Conservation (phyloP, 352 stramenopile genomes). For the Globisporangium spiculum region DNA sequence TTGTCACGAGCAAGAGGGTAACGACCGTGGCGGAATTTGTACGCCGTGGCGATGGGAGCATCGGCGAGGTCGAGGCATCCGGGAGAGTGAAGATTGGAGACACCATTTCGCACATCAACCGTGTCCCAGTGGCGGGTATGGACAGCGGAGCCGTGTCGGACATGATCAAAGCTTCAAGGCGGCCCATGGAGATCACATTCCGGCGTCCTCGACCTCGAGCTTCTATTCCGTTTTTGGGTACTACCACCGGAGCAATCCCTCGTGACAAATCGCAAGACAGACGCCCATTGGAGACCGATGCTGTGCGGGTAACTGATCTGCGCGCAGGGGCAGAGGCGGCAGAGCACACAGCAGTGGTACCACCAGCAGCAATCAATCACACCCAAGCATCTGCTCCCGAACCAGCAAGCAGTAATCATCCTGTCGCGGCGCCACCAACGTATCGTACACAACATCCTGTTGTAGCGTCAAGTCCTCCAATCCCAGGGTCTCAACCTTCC, state of each 20-base stretch:
- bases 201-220: not conserved
- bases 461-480: not conserved
- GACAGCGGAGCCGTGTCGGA: not conserved
- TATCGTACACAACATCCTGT: not conserved
- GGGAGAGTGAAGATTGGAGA: conserved; percentile 49
- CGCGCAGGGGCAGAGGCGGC: not conserved
- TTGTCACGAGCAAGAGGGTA: conserved; percentile 47
- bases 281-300: not conserved
- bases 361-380: not conserved
- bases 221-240: not conserved
- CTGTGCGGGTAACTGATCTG: not conserved
- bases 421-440: not conserved
- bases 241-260: not conserved
- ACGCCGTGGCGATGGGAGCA: conserved; percentile 32
- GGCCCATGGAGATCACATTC: conserved; percentile 51
- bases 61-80: conserved; percentile 61
- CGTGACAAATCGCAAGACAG: not conserved
- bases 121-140: conserved; percentile 41
- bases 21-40: conserved; percentile 60
- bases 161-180: conserved; percentile 32
- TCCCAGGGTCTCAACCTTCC: not conserved
- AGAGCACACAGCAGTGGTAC: not conserved
- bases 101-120: conserved; percentile 57
- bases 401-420: not conserved
- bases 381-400: not conserved